Evolutionary conservation across 2,329 filamentous ascomycete genomes (phyloP).

Genomic region (Aspergillus latus): DNA sequence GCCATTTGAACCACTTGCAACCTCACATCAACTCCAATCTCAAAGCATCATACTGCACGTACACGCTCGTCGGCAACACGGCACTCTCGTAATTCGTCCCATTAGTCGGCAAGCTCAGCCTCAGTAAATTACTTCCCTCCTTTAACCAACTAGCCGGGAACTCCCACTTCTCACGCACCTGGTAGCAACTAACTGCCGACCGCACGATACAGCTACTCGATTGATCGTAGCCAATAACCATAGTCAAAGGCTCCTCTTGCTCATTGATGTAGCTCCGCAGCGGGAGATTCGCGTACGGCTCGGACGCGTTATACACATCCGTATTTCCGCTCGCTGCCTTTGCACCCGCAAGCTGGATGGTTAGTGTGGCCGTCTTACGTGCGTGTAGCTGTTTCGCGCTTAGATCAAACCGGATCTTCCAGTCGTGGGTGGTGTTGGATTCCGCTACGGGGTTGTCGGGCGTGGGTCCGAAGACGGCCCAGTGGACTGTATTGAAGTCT

Average conservation of each 20-base stretch:
- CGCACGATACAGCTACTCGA: slow-evolving; percentile 62
- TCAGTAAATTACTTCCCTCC: slow-evolving; percentile 56
- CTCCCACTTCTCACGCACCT: slow-evolving; percentile 59
- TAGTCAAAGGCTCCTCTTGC: slow-evolving; percentile 29
- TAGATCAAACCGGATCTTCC: slow-evolving; percentile 58
- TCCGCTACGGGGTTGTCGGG: slow-evolving; percentile 44
- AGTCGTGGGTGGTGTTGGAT: slow-evolving; percentile 52
- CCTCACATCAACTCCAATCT: slow-evolving; percentile 52
- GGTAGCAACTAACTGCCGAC: slow-evolving; percentile 62
- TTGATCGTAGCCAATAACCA: slow-evolving; percentile 50
- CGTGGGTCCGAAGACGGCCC: slow-evolving; percentile 59
- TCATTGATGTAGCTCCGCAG: slow-evolving; percentile 53
- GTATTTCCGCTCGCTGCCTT: slow-evolving; percentile 65
- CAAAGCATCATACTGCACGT: slow-evolving; percentile 67
- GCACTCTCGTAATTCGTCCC: slow-evolving; percentile 61
- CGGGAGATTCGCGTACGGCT: slow-evolving; percentile 55
- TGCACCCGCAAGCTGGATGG: slow-evolving; percentile 62
- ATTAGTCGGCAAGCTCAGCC: slow-evolving; percentile 60
- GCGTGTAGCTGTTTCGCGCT: slow-evolving; percentile 42
- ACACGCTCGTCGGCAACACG: slow-evolving; percentile 54
- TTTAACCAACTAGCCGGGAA: slow-evolving; percentile 54
- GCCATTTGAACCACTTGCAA: background rate
- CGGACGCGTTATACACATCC: slow-evolving; percentile 56
- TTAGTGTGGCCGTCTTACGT: slow-evolving; percentile 56
- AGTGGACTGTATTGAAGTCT: slow-evolving; percentile 66